phyloP scores from a whole-genome alignment of 2,329 filamentous ascomycete genomes.

The Fonsecaea multimorphosa region DNA sequence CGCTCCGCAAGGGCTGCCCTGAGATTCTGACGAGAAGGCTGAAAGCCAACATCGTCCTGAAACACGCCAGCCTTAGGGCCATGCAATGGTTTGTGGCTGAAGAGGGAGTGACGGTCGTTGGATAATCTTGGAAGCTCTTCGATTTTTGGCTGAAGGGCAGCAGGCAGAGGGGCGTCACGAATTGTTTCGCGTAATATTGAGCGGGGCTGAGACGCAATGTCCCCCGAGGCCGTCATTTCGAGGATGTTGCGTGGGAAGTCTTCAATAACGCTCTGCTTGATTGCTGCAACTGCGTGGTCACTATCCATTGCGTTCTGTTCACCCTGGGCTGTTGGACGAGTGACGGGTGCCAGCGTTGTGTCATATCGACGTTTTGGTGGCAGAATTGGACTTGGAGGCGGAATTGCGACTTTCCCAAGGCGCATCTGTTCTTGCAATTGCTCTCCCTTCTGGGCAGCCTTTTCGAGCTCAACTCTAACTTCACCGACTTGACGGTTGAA shows the following conservation, averaged over 20 bases:
- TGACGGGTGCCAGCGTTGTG: slow-evolving; percentile 45
- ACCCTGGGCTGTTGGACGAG: slow-evolving; percentile 43
- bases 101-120: slow-evolving; percentile 43
- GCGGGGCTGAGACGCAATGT: slow-evolving; percentile 32
- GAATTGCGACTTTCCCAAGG: slow-evolving; percentile 52
- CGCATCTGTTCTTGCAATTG: slow-evolving; percentile 56
- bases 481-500: slow-evolving; percentile 53
- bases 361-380: slow-evolving; percentile 56
- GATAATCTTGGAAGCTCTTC: slow-evolving; percentile 46
- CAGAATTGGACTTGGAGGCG: slow-evolving; percentile 51
- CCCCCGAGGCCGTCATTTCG: slow-evolving; percentile 31
- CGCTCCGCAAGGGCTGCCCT: slow-evolving; percentile 46
- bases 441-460: slow-evolving; percentile 51
- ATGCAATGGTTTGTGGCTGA: slow-evolving; percentile 43
- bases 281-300: slow-evolving; percentile 46
- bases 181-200: slow-evolving; percentile 21
- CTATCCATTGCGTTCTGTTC: slow-evolving; percentile 45
- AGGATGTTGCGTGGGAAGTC: slow-evolving; percentile 36
- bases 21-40: slow-evolving; percentile 42
- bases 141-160: slow-evolving; percentile 21
- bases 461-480: slow-evolving; percentile 53
- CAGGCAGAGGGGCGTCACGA: slow-evolving; percentile 27
- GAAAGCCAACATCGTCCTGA: slow-evolving; percentile 47
- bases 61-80: slow-evolving; percentile 55
- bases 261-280: slow-evolving; percentile 42